Evolutionary conservation across 495 filamentous ascomycete species (phyloP).

Genomic region (Penicillium roqueforti): DNA sequence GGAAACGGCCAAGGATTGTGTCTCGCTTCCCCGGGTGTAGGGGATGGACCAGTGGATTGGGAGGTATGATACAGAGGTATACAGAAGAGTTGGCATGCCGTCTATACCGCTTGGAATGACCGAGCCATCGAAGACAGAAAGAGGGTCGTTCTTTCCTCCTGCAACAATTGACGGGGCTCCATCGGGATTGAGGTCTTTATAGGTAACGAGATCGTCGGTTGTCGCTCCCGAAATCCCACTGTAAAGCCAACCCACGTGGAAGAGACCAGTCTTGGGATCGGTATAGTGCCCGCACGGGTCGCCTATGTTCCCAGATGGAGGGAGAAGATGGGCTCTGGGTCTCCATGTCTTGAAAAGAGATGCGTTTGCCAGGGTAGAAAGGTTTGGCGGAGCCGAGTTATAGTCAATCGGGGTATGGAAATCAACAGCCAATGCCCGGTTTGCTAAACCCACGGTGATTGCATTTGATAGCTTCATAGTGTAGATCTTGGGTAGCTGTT

Average conservation of each 20-base stretch:
- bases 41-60: constrained; percentile 28
- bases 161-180: constrained; percentile 14
- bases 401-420: constrained; percentile 10
- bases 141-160: constrained; percentile 19
- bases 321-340: constrained; percentile 19
- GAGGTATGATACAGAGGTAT: constrained; percentile 21
- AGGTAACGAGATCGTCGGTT: constrained; percentile 18
- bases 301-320: constrained; percentile 16
- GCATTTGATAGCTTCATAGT: constrained; percentile 1
- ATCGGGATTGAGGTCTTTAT: constrained; percentile 13
- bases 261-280: constrained; percentile 20
- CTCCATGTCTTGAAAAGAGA: constrained; percentile 22
- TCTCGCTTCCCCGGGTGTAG: constrained; percentile 20
- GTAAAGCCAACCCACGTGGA: constrained; percentile 24
- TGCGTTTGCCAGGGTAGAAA: constrained; percentile 14
- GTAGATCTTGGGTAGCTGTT: neutral
- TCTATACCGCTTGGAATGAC: constrained; percentile 20
- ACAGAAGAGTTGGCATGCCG: constrained; percentile 20
- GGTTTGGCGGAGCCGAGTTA: constrained; percentile 18
- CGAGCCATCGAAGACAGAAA: constrained; percentile 22
- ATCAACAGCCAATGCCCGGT: neutral
- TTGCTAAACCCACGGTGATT: neutral
- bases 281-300: constrained; percentile 23
- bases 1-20: constrained; percentile 21
- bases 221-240: constrained; percentile 14